Conservation (phyloP, 169 alveolate species). For the Fabrea salina region DNA sequence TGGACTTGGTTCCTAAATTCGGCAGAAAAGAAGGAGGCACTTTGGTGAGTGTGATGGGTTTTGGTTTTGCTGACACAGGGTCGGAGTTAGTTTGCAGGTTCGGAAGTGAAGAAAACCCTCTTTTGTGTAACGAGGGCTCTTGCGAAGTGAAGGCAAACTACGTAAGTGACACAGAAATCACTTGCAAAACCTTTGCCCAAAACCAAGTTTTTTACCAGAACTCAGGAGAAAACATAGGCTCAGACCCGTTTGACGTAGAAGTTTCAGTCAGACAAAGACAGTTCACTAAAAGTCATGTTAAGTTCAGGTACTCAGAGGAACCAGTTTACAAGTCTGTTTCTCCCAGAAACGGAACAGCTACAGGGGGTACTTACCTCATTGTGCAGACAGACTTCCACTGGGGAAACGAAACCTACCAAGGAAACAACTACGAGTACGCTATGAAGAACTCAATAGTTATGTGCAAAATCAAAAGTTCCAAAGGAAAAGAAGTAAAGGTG, state of each 20-base stretch:
- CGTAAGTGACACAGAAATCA: constrained; percentile 50
- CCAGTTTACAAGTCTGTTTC: constrained; percentile 38
- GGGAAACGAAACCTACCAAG: constrained; percentile 1
- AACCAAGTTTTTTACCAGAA: constrained; percentile 31
- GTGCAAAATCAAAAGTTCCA: constrained; percentile 64
- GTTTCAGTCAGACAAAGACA: constrained; percentile 70
- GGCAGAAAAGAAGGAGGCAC: constrained; percentile 66
- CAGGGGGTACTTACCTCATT: constrained; percentile 56
- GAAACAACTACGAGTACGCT: constrained; percentile 50
- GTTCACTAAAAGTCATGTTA: constrained; percentile 65
- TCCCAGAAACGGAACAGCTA: constrained; percentile 54
- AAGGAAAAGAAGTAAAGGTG: constrained; percentile 36
- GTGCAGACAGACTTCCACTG: constrained; percentile 60
- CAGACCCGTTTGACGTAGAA: constrained; percentile 66
- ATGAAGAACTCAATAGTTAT: constrained; percentile 51
- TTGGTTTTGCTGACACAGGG: constrained; percentile 73
- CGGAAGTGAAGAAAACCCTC: constrained; percentile 43
- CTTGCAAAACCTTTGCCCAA: constrained; percentile 51
- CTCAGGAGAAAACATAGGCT: constrained; percentile 45
- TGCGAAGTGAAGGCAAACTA: constrained; percentile 58
- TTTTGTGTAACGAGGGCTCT: constrained; percentile 41
- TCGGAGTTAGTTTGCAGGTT: constrained; percentile 51
- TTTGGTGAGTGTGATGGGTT: constrained; percentile 57
- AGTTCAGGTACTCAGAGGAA: constrained; percentile 60
- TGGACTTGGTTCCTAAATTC: constrained; percentile 69